Conservation (phyloP, 2,329 filamentous ascomycete species). For the Neophaeococcomyces aloes region DNA sequence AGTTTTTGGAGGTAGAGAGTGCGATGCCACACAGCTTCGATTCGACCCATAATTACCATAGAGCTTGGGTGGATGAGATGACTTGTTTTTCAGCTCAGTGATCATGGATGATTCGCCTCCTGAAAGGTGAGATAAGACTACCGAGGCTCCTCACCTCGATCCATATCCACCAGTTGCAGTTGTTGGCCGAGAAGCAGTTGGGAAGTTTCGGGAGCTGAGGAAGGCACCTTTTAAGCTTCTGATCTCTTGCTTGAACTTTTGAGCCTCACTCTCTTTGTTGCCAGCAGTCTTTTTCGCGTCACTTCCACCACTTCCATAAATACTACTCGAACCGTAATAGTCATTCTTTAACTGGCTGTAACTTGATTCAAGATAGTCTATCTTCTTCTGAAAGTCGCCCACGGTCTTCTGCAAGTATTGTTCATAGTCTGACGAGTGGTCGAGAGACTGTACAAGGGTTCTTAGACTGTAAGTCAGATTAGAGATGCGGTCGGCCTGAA, state of each 20-base stretch:
- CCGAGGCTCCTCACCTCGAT: conserved; percentile 4
- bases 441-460: conserved; percentile 36
- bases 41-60: no score
- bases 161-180: conserved; percentile 1
- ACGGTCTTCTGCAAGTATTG: conserved; percentile 15
- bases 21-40: no score
- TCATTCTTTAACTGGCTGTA: conserved; percentile 23
- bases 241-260: conserved; percentile 50
- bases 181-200: conserved; percentile 20
- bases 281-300: conserved; percentile 15
- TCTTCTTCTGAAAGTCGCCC: conserved; percentile 13
- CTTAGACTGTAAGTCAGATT: conserved; percentile 41
- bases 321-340: conserved; percentile 8
- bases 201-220: conserved; percentile 53
- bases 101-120: no score
- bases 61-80: no score
- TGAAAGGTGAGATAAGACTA: not conserved
- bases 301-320: conserved; percentile 25
- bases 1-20: no score
- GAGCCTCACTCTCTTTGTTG: conserved; percentile 44
- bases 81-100: no score
- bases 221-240: conserved; percentile 53
- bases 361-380: conserved; percentile 15
- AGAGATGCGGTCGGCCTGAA: conserved; percentile 27
- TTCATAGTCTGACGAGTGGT: conserved; percentile 31